phyloP scores from a whole-genome alignment of 306 rosid species.

The Canavalia ensiformis region DNA sequence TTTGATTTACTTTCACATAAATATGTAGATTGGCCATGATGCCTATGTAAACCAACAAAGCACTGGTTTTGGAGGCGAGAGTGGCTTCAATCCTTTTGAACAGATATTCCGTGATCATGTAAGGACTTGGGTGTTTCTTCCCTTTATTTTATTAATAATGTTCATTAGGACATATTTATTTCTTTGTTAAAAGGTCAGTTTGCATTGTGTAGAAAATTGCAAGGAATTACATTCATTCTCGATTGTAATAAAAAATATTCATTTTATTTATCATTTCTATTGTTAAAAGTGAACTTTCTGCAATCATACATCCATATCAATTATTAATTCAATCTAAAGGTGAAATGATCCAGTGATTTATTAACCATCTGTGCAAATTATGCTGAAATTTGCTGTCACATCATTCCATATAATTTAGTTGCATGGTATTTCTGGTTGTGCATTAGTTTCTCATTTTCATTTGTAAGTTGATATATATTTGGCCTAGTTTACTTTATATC shows the following conservation, averaged over 20 bases:
- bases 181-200: neutral
- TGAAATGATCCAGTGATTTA: neutral
- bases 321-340: constrained; percentile 25
- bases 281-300: neutral
- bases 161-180: constrained; percentile 6
- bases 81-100: constrained; percentile 75
- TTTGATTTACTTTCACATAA: constrained; percentile 41
- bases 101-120: constrained; percentile 76
- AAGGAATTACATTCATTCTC: neutral
- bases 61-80: constrained; percentile 66
- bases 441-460: constrained; percentile 20
- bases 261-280: constrained; percentile 12
- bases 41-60: constrained; percentile 72
- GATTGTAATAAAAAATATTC: neutral
- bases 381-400: constrained; percentile 18
- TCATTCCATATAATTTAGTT: constrained; percentile 9
- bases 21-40: constrained; percentile 82
- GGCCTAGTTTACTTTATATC: neutral
- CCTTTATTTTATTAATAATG: constrained; percentile 28
- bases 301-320: neutral
- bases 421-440: constrained; percentile 6
- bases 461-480: constrained; percentile 12
- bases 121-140: constrained; percentile 47
- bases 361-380: neutral
- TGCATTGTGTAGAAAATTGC: neutral